Evolutionary conservation across 371 early-diverging fungal genomes (phyloP).

Genomic region (Apophysomyces ossiformis): DNA sequence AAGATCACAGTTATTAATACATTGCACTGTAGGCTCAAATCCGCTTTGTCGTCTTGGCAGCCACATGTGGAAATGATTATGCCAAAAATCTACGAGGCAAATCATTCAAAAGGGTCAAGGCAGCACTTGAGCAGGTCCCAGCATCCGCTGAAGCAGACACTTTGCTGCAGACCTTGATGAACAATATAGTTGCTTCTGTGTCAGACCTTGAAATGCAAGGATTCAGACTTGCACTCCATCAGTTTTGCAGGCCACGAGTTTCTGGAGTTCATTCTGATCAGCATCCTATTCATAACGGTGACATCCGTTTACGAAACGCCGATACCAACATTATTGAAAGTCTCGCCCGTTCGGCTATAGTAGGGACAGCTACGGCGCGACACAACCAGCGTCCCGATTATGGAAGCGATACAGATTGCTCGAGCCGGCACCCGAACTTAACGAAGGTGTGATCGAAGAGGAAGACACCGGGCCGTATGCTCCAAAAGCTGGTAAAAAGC

Average conservation of each 20-base stretch:
- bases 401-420: conserved; percentile 4
- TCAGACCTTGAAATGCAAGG: not conserved
- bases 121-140: not conserved
- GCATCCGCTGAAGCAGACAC: not conserved
- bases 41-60: conserved; percentile 12
- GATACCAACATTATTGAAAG: not conserved
- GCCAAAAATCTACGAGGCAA: conserved; percentile 1
- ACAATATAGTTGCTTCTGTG: not conserved
- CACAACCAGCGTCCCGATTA: not conserved
- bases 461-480: not conserved
- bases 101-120: not conserved
- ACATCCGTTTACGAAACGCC: not conserved
- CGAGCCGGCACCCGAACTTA: not conserved
- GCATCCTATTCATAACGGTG: not conserved
- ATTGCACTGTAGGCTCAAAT: conserved; percentile 8
- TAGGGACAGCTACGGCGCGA: not conserved
- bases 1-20: not conserved
- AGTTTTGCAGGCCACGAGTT: conserved; percentile 18
- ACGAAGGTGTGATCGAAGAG: not conserved
- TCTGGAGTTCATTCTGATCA: conserved; percentile 8
- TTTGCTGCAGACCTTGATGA: conserved; percentile 1
- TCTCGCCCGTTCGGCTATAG: not conserved
- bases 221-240: conserved; percentile 14
- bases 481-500: not conserved
- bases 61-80: conserved; percentile 21